These are phyloP conservation scores for Serendipita sp. DNA, from an alignment of 768 basidiomycete genomes.

Conservation along the genomic window DNA sequence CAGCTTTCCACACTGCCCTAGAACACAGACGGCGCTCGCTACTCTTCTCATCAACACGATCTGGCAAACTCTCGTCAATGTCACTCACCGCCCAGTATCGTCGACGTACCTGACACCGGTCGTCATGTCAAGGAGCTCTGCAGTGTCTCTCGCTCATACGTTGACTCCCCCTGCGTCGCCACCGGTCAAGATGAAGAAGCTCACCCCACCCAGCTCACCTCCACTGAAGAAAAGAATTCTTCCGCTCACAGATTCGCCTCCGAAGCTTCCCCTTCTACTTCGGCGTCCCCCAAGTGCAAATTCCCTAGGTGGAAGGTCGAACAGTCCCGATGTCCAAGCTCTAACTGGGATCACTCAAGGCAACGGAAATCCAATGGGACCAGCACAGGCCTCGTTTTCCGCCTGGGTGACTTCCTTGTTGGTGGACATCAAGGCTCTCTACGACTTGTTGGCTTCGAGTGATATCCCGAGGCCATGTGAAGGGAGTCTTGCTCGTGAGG, in stretches of 20 bases:
- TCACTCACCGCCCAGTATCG: constrained; percentile 36
- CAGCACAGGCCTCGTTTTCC: constrained; percentile 21
- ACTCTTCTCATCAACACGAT: constrained; percentile 55
- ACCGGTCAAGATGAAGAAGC: neutral
- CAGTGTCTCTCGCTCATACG: constrained; percentile 14
- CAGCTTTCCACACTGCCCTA: constrained; percentile 26
- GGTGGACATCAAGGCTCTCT: constrained; percentile 45
- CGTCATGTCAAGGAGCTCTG: constrained; percentile 13
- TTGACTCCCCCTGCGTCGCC: constrained; percentile 4
- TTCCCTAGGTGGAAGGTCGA: neutral
- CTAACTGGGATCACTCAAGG: neutral
- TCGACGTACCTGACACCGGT: neutral
- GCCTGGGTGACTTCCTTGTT: constrained; percentile 27
- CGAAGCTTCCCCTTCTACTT: constrained; percentile 25
- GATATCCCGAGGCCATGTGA: constrained; percentile 42
- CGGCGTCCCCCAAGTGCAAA: constrained; percentile 11
- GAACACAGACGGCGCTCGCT: constrained; percentile 46
- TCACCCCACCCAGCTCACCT: constrained; percentile 6
- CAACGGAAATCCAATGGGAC: constrained; percentile 15
- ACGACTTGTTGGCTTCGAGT: constrained; percentile 33
- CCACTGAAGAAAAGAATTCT: constrained; percentile 7
- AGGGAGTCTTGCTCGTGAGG: constrained; percentile 53
- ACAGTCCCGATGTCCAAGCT: constrained; percentile 10
- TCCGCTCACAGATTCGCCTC: neutral
- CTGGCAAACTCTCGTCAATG: constrained; percentile 58